These are phyloP conservation scores for Neofusicoccum kwambonambiense DNA, from an alignment of 2,329 filamentous ascomycete genomes.

Conservation along the genomic window DNA sequence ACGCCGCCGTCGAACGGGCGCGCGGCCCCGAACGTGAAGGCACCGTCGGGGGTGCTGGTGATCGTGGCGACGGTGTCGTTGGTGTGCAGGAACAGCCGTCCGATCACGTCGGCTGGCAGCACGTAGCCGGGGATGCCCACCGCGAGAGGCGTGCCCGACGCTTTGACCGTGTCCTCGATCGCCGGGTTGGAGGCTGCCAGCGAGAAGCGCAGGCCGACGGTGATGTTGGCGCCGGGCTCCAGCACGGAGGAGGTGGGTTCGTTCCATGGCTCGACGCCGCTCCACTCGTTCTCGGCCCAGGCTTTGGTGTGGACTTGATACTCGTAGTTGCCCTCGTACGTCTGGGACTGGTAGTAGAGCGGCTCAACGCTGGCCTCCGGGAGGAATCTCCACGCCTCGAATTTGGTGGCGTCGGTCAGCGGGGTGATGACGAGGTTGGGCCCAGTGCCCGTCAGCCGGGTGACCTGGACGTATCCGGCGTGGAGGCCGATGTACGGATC, in stretches of 20 bases:
- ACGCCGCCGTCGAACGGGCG: conserved; percentile 24
- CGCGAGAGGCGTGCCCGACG: conserved; percentile 49
- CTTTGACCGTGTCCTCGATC: conserved; percentile 49
- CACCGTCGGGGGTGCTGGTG: conserved; percentile 36
- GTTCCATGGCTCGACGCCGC: conserved; percentile 54
- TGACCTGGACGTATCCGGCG: conserved; percentile 57
- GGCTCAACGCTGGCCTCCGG: conserved; percentile 40
- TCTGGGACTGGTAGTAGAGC: conserved; percentile 52
- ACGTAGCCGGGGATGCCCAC: conserved; percentile 57
- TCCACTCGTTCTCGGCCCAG: conserved; percentile 59
- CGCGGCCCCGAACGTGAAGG: conserved; percentile 35
- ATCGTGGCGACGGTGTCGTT: conserved; percentile 43
- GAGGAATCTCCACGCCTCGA: conserved; percentile 59
- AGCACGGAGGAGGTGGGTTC: conserved; percentile 48
- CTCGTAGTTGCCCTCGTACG: conserved; percentile 61
- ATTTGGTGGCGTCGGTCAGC: conserved; percentile 45
- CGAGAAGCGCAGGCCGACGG: conserved; percentile 54
- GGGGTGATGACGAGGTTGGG: conserved; percentile 57
- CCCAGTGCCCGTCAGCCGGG: conserved; percentile 53
- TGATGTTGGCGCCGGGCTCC: conserved; percentile 45
- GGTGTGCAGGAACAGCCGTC: conserved; percentile 48
- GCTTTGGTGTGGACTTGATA: conserved; percentile 58
- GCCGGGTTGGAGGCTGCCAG: conserved; percentile 45
- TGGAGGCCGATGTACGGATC: conserved; percentile 62
- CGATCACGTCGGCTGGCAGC: conserved; percentile 48